phyloP scores from a whole-genome alignment of 2,329 filamentous ascomycete genomes.

The Fusarium sambucinum region DNA sequence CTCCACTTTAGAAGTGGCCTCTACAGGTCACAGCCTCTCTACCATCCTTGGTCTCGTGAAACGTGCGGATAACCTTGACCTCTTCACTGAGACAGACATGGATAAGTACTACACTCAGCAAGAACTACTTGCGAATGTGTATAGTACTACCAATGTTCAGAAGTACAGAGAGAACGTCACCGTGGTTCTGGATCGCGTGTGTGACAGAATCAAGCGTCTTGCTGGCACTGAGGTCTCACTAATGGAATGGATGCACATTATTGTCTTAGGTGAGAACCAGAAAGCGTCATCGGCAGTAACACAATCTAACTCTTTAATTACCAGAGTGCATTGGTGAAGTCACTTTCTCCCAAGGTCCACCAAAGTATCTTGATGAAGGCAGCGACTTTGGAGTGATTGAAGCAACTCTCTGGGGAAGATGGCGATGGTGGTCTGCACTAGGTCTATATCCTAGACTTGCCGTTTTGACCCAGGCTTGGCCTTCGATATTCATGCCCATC shows the following conservation, averaged over 20 bases:
- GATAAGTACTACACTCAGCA: background rate
- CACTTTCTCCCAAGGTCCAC: background rate
- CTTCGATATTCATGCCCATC: background rate
- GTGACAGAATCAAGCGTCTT: background rate
- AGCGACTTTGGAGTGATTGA: background rate
- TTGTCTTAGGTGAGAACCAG: background rate
- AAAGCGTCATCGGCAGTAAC: background rate
- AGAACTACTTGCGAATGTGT: background rate
- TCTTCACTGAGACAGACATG: background rate
- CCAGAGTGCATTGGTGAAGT: background rate
- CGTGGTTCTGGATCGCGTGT: background rate
- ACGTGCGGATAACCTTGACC: background rate
- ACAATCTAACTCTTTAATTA: background rate
- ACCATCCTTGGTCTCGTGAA: background rate
- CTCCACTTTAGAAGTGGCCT: background rate
- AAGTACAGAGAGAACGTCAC: background rate
- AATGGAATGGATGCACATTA: background rate
- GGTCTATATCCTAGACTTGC: background rate
- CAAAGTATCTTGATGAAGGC: background rate
- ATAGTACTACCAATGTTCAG: background rate
- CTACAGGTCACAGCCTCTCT: background rate
- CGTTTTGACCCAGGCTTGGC: background rate
- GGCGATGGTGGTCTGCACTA: background rate
- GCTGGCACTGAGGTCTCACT: background rate
- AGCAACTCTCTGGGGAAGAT: background rate